Evolutionary conservation across 73 alveolate genomes (phyloP), one percentile per base, ranked within the genome.

Genomic region (Stentor roeselii): DNA sequence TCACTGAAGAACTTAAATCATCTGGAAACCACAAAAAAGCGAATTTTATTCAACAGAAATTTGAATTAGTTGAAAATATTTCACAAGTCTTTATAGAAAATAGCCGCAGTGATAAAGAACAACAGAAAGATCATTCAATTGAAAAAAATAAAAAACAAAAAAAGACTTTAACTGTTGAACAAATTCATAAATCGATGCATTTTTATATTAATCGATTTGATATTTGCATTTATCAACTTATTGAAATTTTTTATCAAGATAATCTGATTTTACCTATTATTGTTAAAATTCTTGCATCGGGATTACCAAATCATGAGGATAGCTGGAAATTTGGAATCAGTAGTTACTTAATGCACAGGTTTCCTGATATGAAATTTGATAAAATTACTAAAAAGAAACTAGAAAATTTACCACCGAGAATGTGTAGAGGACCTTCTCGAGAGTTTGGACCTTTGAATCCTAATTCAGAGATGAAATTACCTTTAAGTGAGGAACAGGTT

Each of bases 361-460:
- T 21, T 2, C 50, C 37, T 14, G 37, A 67, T 21, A 32, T 67
- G 11, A 32, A 1, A 2, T 21, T 32, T 67, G n/a, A 21, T 21
- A 21, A 21, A 67, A 34, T 36, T 32, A 36, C 11, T 21, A 40
- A 67, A 67, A 1, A n/a, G 2, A 67, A 32, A 67, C 37, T 67
- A 27, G 2, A 67, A 1, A 67, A 21, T 27, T 27, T 11, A 27
- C 37, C 80, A 1, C 2, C 37, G 27, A 21, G 37, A 67, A 11
- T 27, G 14, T 50, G 67, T 21, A 67, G 34, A 1, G 0, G 80
- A 67, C 37, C 34, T 1, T 40, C 80, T 21, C 42, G 14, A 27
- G n/a, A 30, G 11, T 67, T 67, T 67, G 80, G 50, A 36, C 80
- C 80, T 67, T 67, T 67, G 34, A n/a, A 67, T 1, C 80, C 80